Percentiles rank a stretch among this genome's conserved stretches.
These are phyloP conservation scores for Pyrenula massariospora DNA, from an alignment of 495 filamentous ascomycete species.

Conservation along the genomic window DNA sequence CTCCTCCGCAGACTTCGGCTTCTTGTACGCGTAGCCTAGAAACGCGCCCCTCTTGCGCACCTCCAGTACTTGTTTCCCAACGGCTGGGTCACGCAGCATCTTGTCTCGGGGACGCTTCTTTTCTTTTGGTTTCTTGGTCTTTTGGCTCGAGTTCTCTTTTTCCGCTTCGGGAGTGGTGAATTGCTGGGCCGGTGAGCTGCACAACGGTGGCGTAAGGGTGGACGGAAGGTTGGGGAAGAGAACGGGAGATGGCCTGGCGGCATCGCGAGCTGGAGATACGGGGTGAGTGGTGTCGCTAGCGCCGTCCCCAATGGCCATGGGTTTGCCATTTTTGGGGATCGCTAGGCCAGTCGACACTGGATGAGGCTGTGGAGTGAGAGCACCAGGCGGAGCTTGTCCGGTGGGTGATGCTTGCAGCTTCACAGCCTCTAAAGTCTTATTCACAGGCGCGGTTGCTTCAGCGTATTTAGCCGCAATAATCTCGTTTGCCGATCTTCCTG, in stretches of 20 bases:
- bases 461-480: not conserved
- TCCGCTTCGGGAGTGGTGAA: not conserved
- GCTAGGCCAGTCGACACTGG: not conserved
- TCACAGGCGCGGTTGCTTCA: not conserved
- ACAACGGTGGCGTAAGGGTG: not conserved
- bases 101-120: constrained; percentile 67
- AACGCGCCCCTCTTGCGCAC: constrained; percentile 73
- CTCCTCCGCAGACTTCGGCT: constrained; percentile 32
- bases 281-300: not conserved
- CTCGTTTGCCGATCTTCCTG: not conserved
- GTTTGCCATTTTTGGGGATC: not conserved
- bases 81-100: constrained; percentile 58
- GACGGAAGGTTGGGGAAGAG: not conserved
- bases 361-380: not conserved
- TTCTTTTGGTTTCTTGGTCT: constrained; percentile 30
- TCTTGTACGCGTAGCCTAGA: constrained; percentile 78
- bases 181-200: not conserved
- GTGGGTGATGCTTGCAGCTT: not conserved
- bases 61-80: constrained; percentile 55
- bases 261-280: not conserved
- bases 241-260: not conserved
- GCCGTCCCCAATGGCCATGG: not conserved
- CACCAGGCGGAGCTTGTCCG: not conserved
- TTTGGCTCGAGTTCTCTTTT: constrained; percentile 2
- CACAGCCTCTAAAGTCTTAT: not conserved